Base-by-base conservation (phyloP, 345 rosid species). In the Raphanus raphanistrum region DNA sequence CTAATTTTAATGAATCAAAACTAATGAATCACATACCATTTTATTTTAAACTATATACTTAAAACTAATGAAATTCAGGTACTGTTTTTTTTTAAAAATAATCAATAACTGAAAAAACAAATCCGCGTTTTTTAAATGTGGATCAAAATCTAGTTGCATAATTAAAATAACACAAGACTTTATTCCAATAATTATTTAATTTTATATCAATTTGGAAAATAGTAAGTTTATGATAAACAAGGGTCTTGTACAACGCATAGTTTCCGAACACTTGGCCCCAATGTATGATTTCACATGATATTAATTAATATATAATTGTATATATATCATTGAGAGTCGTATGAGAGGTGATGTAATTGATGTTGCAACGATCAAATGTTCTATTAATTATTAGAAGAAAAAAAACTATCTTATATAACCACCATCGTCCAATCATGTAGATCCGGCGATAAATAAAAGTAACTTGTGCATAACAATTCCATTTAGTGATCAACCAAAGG, bases 211-310 rank as follows among this genome's bases (percentile, higher is more conserved):
- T 57, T 38, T n/a, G 25, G 25, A 36, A 57, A 57, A 3, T 33
- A 38, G 41, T 28, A 38, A 15, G 13, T 16, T 66, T 57, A 55
- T 29, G 21, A 21, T 2, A 26, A n/a, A 65, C 38, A 65, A 65
- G 15, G 21, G 38, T 36, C 72, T 28, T 75, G 25, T 36, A 12
- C 21, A 60, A 27, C 35, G 33, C 8, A 11, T 60, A 60, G 7
- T 11, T 12, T 11, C 31, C 13, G 1, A 16, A 60, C 63, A 60
- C 33, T 27, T 60, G 63, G 63, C 63, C 8, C 35, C 31, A 28
- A 60, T 60, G 55, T 74, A 65, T 74, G 77, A 54, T 35, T 2
- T 25, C 52, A 73, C 50, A 5, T 50, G 26, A n/a, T 32, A 32
- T 32, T 32, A 4, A 45, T 45, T 45, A 48, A 48, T 48, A 48